Conservation (phyloP, 345 rosid genomes). For the Gossypium bickii region DNA sequence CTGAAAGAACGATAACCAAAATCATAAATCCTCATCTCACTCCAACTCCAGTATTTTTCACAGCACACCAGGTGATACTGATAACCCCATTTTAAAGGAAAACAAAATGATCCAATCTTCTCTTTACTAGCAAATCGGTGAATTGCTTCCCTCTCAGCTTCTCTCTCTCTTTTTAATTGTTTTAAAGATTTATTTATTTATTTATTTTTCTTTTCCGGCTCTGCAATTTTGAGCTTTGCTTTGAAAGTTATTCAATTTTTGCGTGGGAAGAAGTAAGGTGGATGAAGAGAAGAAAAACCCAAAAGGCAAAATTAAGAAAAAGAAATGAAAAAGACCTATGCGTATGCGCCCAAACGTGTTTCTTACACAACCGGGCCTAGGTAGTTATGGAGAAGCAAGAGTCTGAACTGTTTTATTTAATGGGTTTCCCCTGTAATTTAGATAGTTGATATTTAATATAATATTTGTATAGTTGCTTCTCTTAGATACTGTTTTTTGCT, state of each 20-base stretch:
- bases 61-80: not conserved
- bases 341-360: not conserved
- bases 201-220: not conserved
- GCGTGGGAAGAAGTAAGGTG: not conserved
- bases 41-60: not conserved
- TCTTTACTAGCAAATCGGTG: not conserved
- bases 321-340: not conserved
- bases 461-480: not conserved
- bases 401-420: not conserved
- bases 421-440: not conserved
- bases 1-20: no score
- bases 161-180: not conserved
- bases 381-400: not conserved
- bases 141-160: constrained; percentile 9
- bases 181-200: not conserved
- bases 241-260: not conserved
- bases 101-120: not conserved
- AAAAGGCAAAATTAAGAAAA: not conserved
- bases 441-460: not conserved
- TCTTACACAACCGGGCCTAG: not conserved
- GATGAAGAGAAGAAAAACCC: not conserved
- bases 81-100: not conserved
- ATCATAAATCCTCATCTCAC: not conserved
- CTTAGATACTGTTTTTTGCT: not conserved
- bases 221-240: not conserved